These are phyloP conservation scores for Dryas alaskensis DNA, from an alignment of 306 rosid genomes.

Conservation along the genomic window DNA sequence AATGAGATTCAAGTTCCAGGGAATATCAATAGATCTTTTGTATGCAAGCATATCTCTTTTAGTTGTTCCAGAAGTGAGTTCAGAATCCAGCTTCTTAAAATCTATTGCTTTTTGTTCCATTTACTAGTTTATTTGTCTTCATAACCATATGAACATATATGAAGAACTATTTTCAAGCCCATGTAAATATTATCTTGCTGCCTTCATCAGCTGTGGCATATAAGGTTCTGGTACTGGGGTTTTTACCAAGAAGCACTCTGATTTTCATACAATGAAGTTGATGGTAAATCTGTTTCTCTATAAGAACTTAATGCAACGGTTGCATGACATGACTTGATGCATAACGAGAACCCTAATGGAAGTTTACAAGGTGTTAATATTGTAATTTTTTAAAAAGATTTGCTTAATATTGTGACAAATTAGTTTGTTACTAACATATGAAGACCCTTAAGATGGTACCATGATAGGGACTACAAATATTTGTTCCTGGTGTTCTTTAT, in stretches of 20 bases:
- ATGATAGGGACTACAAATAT: not conserved
- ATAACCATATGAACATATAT: not conserved
- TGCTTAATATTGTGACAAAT: not conserved
- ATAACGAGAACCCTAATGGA: too few relatives aligned
- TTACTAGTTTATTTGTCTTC: not conserved
- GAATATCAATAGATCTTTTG: slow-evolving; percentile 87
- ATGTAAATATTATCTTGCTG: not conserved
- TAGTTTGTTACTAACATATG: not conserved
- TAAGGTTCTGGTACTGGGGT: not conserved
- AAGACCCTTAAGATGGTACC: slow-evolving; percentile 15
- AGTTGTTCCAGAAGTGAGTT: slow-evolving; percentile 92
- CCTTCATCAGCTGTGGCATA: not conserved
- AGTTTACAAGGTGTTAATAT: too few relatives aligned
- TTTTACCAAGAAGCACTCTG: too few relatives aligned
- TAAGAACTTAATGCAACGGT: too few relatives aligned
- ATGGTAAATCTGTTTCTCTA: too few relatives aligned
- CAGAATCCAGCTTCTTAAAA: not conserved
- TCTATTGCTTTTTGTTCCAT: not conserved
- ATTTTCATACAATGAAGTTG: too few relatives aligned
- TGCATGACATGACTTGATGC: too few relatives aligned
- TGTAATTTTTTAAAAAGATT: too few relatives aligned
- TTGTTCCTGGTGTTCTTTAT: slow-evolving; percentile 22
- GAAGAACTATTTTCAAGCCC: not conserved
- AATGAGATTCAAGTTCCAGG: slow-evolving; percentile 90
- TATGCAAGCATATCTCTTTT: slow-evolving; percentile 84